Base-by-base conservation (phyloP, 1,284 basidiomycete genomes). In the Paramarasmius palmivorus region DNA sequence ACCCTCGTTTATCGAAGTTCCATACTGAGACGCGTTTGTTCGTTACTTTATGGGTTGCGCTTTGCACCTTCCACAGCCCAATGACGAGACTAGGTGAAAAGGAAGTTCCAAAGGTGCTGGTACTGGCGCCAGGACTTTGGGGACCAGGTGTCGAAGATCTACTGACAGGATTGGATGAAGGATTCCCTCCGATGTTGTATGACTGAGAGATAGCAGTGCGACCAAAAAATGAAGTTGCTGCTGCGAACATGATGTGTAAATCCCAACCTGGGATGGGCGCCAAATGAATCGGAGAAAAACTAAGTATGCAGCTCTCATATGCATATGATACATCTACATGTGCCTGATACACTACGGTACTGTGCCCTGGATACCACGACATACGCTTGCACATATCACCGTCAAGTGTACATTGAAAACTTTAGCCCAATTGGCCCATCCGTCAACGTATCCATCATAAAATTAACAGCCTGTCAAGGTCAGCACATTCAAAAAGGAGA, bases 21-120 rank as follows among this genome's bases (percentile, higher is more conserved):
- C 95, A 97, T 20, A 97, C 85, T 38, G 86, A 90, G 4, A 95
- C 93, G 56, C 86, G 86, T 71, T 96, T 96, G 58, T 79, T 80
- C 2, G 92, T 95, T 42, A 88, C 84, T 73, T 93, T 95, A 72
- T 97, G 94, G 15, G 81, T 81, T 1, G 89, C 94, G 2, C 84
- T 77, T 58, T 93, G 84, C 1, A 97, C 88, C 62, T 81, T 88
- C 94, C 94, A 97, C 53, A 92, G 73, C 1, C 93, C 93, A n/a
- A 95, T 83, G 60, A 75, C 76, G 58, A 92, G 83, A 4, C 85
- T 67, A 2, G 83, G 78, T 17, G 76, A 69, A 57, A 75, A 74
- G 3, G 79, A 64, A 48, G 73, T 54, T 35, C 82, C 71, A 14
- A 76, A 72, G 55, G 67, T 41, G 44, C 63, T 32, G 26, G 52